Percentiles rank a stretch among this genome's conserved stretches.
Conservation (phyloP, 2,329 filamentous ascomycete genomes). For the Coniochaeta ligniaria region DNA sequence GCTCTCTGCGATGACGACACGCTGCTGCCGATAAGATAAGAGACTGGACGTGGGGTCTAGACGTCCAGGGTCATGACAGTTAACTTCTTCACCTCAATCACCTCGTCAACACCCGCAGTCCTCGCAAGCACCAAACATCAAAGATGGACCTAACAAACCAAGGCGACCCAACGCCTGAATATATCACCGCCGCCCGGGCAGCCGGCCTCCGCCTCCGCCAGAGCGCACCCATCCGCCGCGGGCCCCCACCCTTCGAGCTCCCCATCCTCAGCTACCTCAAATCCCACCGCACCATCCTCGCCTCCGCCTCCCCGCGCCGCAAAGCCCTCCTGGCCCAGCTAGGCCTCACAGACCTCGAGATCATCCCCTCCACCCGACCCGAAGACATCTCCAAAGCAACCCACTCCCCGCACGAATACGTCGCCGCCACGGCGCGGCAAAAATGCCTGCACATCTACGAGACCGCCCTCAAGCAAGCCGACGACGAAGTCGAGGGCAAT, state of each 20-base stretch:
- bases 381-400: slow-evolving; percentile 75
- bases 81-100: not conserved
- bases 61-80: not conserved
- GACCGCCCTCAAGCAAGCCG: slow-evolving; percentile 29
- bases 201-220: slow-evolving; percentile 26
- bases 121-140: not conserved
- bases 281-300: slow-evolving; percentile 77
- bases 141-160: slow-evolving; percentile 18
- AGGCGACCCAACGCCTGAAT: slow-evolving; percentile 37
- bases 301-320: slow-evolving; percentile 80
- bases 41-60: not conserved
- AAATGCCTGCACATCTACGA: slow-evolving; percentile 73
- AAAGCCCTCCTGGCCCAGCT: slow-evolving; percentile 73
- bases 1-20: not conserved
- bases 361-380: slow-evolving; percentile 73
- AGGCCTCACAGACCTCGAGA: slow-evolving; percentile 74
- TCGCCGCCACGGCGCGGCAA: slow-evolving; percentile 73
- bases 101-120: not conserved
- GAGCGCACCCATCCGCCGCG: slow-evolving; percentile 34
- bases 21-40: not conserved
- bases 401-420: slow-evolving; percentile 82
- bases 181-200: slow-evolving; percentile 32
- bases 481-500: slow-evolving; percentile 17
- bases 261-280: slow-evolving; percentile 73
- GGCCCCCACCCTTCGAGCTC: slow-evolving; percentile 64